Conservation (phyloP, 2,329 filamentous ascomycete species). For the Penicillium crustosum region DNA sequence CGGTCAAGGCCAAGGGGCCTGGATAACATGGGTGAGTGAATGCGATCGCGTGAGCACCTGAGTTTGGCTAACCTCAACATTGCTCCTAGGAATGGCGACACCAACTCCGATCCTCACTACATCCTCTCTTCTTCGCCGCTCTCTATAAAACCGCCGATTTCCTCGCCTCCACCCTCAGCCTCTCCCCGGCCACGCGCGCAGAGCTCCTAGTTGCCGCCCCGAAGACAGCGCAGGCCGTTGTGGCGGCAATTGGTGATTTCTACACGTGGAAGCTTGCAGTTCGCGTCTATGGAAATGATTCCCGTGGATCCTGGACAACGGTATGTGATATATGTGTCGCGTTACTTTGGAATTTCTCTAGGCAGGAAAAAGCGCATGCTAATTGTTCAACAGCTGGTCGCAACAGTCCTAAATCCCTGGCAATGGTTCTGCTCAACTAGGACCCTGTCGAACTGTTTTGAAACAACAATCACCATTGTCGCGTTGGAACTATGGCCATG, state of each 20-base stretch:
- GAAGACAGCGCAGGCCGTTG: constrained; percentile 70
- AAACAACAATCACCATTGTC: constrained; percentile 79
- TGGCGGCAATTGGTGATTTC: constrained; percentile 78
- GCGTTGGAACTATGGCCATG: constrained; percentile 87
- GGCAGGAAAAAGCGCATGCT: constrained; percentile 12
- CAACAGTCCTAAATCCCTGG: constrained; percentile 80
- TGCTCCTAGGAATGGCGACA: constrained; percentile 79
- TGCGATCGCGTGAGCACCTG: not conserved
- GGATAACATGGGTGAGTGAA: constrained; percentile 85
- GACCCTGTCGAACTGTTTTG: constrained; percentile 90
- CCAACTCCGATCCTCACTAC: constrained; percentile 82
- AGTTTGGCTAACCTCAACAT: constrained; percentile 8
- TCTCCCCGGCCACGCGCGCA: constrained; percentile 59
- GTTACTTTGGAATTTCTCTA: not conserved
- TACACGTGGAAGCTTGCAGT: constrained; percentile 82
- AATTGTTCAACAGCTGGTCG: constrained; percentile 57
- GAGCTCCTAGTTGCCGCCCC: constrained; percentile 71
- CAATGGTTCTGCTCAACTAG: constrained; percentile 94
- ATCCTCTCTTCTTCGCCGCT: constrained; percentile 80
- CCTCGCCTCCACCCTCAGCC: constrained; percentile 55
- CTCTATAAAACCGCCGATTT: constrained; percentile 66
- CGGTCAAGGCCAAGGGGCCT: constrained; percentile 73
- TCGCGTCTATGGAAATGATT: constrained; percentile 67
- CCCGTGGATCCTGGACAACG: constrained; percentile 63
- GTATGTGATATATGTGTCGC: constrained; percentile 48